Evolutionary conservation across 768 basidiomycete genomes (phyloP).

Genomic region (Pulveroboletus sp.): DNA sequence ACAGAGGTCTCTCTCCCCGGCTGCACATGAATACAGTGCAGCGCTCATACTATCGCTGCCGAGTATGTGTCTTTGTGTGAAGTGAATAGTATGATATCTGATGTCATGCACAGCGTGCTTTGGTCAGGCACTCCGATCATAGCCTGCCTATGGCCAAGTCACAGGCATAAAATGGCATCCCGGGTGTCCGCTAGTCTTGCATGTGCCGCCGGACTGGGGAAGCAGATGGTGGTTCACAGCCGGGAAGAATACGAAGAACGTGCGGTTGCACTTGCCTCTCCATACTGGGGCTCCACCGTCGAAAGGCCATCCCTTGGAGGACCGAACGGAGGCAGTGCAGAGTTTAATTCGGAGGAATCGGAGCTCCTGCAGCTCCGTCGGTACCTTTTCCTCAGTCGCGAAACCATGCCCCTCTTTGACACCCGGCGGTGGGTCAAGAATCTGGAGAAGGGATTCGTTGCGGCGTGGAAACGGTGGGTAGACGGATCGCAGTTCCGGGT

Average conservation of each 20-base stretch:
- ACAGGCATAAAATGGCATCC: slow-evolving; percentile 46
- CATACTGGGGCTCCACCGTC: no score
- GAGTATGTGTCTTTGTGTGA: slow-evolving; percentile 33
- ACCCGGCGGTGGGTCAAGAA: slow-evolving; percentile 44
- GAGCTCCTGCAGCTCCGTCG: slow-evolving; percentile 30
- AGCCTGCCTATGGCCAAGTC: slow-evolving; percentile 41
- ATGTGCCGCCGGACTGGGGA: slow-evolving; percentile 43
- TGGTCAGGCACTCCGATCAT: slow-evolving; percentile 51
- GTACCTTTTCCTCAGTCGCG: slow-evolving; percentile 23
- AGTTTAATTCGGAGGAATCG: background rate
- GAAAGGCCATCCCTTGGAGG: background rate
- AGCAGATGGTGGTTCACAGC: slow-evolving; percentile 42
- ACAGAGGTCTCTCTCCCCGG: background rate
- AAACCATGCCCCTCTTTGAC: slow-evolving; percentile 43
- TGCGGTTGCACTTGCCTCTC: slow-evolving; percentile 26
- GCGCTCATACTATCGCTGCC: slow-evolving; percentile 47
- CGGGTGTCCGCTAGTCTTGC: slow-evolving; percentile 47
- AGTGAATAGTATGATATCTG: background rate
- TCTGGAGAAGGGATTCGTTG: slow-evolving; percentile 40
- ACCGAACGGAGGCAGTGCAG: background rate
- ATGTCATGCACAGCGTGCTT: slow-evolving; percentile 34
- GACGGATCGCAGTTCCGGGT: slow-evolving; percentile 35
- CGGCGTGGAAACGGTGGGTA: slow-evolving; percentile 47
- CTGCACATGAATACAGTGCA: slow-evolving; percentile 33
- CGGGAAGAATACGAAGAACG: slow-evolving; percentile 43